Base-by-base conservation (phyloP, 805 yeast genomes). In the Saccharomycopsis olivae region DNA sequence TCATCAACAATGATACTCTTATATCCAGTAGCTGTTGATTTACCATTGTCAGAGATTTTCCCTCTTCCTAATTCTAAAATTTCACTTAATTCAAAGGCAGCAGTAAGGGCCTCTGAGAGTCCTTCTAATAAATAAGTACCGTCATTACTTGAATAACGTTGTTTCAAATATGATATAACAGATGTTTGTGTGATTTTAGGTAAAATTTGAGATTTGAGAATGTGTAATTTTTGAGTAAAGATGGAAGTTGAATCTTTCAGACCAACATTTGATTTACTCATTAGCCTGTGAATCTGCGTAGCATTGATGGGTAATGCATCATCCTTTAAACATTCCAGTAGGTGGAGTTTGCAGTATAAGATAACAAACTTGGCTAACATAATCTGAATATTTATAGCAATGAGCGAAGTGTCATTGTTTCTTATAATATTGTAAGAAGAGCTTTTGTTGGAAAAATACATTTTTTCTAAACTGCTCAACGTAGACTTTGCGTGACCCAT, bases 171-270 rank as follows among this genome's bases (percentile, higher is more conserved):
- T n/a, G n/a, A 28, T 5, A 15, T 15, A 28, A 15, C n/a, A 28
- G 31, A 28, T 9, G 14, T 23, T 23, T 23, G 25, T 16, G 33
- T 5, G 16, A 30, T 30, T 17, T 30, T 30, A 5, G 33, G 33
- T 16, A 30, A 17, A 30, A 30, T 30, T 17, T 30, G 19, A 16
- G 33, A 30, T 30, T 30, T 30, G 20, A 30, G 16, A 30, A 30
- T 30, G 16, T 30, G 20, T 8, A 30, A 20, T n/a, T 30, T 30
- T 30, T 30, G 33, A 30, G 14, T 30, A 5, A 30, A 6, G 6
- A 28, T n/a, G 6, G 31, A 28, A 9, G 14, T 9, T 9, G 14
- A 9, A 6, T 9, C 16, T 9, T 28, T 14, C 6, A 15, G 6
- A 5, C 16, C 31, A 14, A 9, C 16, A 28, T 28, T 28, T n/a